Percentiles rank a stretch among this genome's conserved stretches.
Conservation (phyloP, 2,329 filamentous ascomycete genomes). For the Ophiostoma triangulosporum region DNA sequence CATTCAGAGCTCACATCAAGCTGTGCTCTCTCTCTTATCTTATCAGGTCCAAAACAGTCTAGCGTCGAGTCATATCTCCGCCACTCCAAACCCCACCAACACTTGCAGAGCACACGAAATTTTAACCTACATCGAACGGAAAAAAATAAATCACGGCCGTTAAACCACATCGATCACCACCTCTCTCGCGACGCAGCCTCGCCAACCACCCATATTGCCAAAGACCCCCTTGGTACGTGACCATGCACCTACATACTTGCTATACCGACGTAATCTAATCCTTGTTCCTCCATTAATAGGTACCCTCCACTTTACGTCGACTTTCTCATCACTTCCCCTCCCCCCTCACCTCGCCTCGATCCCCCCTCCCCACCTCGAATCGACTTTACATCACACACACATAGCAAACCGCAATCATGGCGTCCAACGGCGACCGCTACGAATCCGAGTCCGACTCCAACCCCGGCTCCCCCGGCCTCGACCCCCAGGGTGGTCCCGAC, state of each 20-base stretch:
- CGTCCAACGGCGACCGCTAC: constrained; percentile 49
- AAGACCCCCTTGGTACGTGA: constrained; percentile 3
- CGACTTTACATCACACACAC: neutral
- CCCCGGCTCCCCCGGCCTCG: constrained; percentile 45
- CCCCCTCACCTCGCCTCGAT: neutral
- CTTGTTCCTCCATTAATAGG: neutral
- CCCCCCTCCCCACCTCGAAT: neutral
- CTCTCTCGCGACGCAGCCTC: constrained; percentile 7
- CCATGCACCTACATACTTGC: neutral
- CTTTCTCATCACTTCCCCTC: neutral
- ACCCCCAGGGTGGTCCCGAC: constrained; percentile 42
- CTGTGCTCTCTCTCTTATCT: constrained; percentile 13
- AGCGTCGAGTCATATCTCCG: constrained; percentile 10
- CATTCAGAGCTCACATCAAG: no score
- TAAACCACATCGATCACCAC: constrained; percentile 7
- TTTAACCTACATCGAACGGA: constrained; percentile 11
- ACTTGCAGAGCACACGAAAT: constrained; percentile 14
- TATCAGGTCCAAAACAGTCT: constrained; percentile 9
- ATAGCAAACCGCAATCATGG: constrained; percentile 27
- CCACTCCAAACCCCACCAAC: constrained; percentile 12
- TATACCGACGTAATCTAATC: neutral
- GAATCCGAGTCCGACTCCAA: constrained; percentile 56
- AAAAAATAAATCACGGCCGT: constrained; percentile 10
- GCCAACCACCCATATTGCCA: constrained; percentile 3
- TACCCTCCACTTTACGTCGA: neutral